These are phyloP conservation scores for Laetiporus sulphureus DNA, from an alignment of 1,284 basidiomycete genomes.

Conservation along the genomic window DNA sequence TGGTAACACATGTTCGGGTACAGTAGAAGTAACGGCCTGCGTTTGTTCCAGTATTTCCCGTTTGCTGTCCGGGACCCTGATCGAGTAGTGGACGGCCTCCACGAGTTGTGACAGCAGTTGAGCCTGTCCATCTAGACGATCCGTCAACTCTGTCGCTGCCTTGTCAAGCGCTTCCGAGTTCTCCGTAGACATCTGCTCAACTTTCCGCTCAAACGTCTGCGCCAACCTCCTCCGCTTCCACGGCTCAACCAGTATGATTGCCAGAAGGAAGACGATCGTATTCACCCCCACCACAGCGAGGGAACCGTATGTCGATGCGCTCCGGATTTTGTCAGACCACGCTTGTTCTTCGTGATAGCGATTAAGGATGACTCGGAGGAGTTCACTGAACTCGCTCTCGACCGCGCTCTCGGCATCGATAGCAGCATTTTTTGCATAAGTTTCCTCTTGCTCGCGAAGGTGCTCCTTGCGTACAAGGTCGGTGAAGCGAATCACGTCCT, in stretches of 20 bases:
- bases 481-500: slow-evolving; percentile 81
- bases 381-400: slow-evolving; percentile 78
- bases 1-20: slow-evolving; percentile 7
- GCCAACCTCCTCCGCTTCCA: slow-evolving; percentile 86
- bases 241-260: slow-evolving; percentile 86
- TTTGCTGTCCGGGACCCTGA: slow-evolving; percentile 8
- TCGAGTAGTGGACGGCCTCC: slow-evolving; percentile 19
- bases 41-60: slow-evolving; percentile 10
- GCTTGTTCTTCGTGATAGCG: slow-evolving; percentile 96
- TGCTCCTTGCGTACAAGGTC: slow-evolving; percentile 85
- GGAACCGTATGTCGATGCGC: slow-evolving; percentile 85
- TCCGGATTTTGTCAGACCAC: slow-evolving; percentile 96
- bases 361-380: slow-evolving; percentile 81
- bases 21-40: slow-evolving; percentile 5
- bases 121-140: slow-evolving; percentile 48
- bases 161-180: slow-evolving; percentile 19
- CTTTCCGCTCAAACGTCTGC: slow-evolving; percentile 80
- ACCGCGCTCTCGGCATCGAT: slow-evolving; percentile 68
- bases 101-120: slow-evolving; percentile 26
- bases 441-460: slow-evolving; percentile 71
- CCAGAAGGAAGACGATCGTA: slow-evolving; percentile 80
- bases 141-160: slow-evolving; percentile 38
- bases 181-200: slow-evolving; percentile 65
- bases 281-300: slow-evolving; percentile 82
- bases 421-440: slow-evolving; percentile 57